Base-by-base conservation (phyloP, 805 yeast genomes). In the Yarrowia sp. region DNA sequence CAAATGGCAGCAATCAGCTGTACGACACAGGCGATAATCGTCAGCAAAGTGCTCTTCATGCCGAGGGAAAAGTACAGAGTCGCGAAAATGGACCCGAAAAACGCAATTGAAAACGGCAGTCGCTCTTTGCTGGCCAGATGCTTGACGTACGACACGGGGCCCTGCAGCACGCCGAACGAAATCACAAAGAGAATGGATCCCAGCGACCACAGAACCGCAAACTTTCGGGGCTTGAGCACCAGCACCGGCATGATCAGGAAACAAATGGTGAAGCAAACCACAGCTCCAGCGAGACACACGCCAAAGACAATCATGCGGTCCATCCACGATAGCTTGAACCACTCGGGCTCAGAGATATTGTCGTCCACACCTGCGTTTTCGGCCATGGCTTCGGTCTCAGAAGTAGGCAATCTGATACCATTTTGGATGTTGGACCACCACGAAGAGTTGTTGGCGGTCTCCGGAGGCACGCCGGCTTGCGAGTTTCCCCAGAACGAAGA, bases 151-250 rank as follows among this genome's bases (percentile, higher is more conserved):
- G 88, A 87, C n/a, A 86, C 82, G 0, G 98, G 98, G 0, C 99
- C 99, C 80, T 92, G 97, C 24, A 94, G 79, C 19, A 92, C 86
- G 1, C 97, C 98, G 79, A 95, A 95, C 42, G 97, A 91, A 7
- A 91, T 75, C 19, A 95, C 91, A 78, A 95, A 94, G 53, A 95
- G 78, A 14, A 95, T 75, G 1, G 97, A 90, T 0, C 98, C 99
- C 78, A 94, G 80, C 1, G 97, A 87, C 98, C 99, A 95, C 70
- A 79, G 70, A 15, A 79, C 80, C 13, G 96, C 98, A 76, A 95
- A 94, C 77, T 95, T 95, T 60, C 96, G 83, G 15, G 98, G 99
- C 72, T 90, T 88, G 63, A 92, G 79, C 1, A 97, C 93, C 71
- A 95, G 80, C 15, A 94, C 92, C 0, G 99, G 99, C 76, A 95